A percentile compares a stretch with the other conserved stretches of the same genome.
These are phyloP conservation scores for Agapanthus africanus DNA, from an alignment of 106 monocot genomes.

Conservation along the genomic window DNA sequence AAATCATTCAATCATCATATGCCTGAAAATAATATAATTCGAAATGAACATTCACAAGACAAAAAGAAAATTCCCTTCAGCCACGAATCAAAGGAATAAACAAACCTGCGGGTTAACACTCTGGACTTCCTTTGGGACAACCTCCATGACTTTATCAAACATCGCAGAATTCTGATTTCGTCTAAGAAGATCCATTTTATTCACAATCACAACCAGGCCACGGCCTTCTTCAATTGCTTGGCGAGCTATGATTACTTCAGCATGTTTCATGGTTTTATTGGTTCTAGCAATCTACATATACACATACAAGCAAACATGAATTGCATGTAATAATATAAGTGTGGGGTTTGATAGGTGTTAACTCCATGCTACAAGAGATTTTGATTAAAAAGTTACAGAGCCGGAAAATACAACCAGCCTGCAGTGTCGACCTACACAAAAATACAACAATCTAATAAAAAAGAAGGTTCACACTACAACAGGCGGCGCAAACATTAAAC, in stretches of 20 bases:
- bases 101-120: constrained; percentile 82
- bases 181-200: constrained; percentile 96
- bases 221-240: constrained; percentile 98
- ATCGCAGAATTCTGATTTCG: constrained; percentile 31
- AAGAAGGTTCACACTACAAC: too few species aligned
- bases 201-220: constrained; percentile 87
- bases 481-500: too few species aligned
- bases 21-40: background rate
- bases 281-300: constrained; percentile 68
- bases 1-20: background rate
- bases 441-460: too few species aligned
- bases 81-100: background rate
- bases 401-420: too few species aligned
- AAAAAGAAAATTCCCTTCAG: background rate
- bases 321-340: background rate
- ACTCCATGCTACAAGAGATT: background rate
- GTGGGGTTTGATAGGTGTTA: background rate
- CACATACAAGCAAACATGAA: constrained; percentile 1
- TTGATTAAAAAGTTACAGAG: too few species aligned
- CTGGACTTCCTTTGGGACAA: constrained; percentile 84
- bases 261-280: constrained; percentile 84
- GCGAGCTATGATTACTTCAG: constrained; percentile 80
- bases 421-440: constrained; percentile 89
- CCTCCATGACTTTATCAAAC: constrained; percentile 58
- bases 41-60: background rate